Base-by-base conservation (phyloP, 192 early-diverging fungal genomes). In the Dissophora ornata region DNA sequence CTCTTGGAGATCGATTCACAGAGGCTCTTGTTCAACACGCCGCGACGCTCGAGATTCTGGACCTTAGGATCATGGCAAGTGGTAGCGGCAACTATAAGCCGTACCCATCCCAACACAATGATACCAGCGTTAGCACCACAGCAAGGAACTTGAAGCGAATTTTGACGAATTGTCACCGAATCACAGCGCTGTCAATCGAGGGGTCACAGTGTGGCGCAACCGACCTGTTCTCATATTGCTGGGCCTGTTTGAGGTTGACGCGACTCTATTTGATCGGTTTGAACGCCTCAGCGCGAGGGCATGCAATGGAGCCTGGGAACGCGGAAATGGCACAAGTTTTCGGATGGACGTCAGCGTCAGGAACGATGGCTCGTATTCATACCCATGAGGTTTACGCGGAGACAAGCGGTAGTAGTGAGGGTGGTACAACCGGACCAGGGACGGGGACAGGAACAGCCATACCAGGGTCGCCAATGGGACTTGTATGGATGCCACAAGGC, bases 171-270 rank as follows among this genome's bases (percentile, higher is more conserved):
- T 65, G 62, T 55, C 52, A 52, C 0, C 51, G 49, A 21, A 32
- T 65, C 11, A 65, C 62, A 9, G 62, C 62, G 5, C 30, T 65
- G 13, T 65, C 62, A n/a, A 65, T 65, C 26, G 62, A 65, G 5
- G 62, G 62, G 7, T 30, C 62, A 0, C 26, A 42, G 29, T 44
- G 51, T 1, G 49, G 41, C 40, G n/a, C 51, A 4, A 18, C 25
- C 4, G 38, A 54, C 18, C 41, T 65, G 47, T 65, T 65, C 28
- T 42, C 40, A n/a, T 65, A 54, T 25, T 34, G 41, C n/a, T 65
- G 62, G 62, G 62, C 62, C 1, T 65, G 62, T 54, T 28, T 44
- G 9, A 50, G 51, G 10, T 15, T 65, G 28, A 38, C 44, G 5
- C 62, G 62, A 3, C 19, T 65, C 25, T 63, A 48, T 33, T 33